Percentiles rank a stretch among this genome's conserved stretches.
Conservation (phyloP, 306 rosid species). For the Quercus robur region DNA sequence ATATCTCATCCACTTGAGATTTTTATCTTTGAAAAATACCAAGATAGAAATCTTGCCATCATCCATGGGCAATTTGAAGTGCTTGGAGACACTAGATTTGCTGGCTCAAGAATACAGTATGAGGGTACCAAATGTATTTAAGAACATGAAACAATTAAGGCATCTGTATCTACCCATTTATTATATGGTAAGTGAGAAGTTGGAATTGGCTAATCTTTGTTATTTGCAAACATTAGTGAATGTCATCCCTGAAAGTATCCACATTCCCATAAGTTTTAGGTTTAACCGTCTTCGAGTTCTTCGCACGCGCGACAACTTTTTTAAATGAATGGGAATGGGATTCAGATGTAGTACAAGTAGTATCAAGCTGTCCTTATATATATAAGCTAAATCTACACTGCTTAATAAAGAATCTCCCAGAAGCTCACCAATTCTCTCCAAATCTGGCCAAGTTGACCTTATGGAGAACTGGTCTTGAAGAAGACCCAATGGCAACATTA, state of each 20-base stretch:
- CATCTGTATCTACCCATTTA: neutral
- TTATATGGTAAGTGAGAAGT: neutral
- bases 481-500: neutral
- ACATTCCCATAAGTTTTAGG: neutral
- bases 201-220: neutral
- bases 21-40: no score
- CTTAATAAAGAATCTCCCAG: neutral
- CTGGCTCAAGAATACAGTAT: neutral
- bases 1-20: conserved; percentile 4
- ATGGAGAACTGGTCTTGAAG: neutral
- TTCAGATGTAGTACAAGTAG: neutral
- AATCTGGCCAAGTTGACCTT: conserved; percentile 16
- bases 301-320: no score
- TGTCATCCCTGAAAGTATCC: neutral
- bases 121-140: neutral
- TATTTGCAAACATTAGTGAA: neutral
- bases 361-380: neutral
- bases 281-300: neutral
- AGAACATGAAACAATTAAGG: neutral
- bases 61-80: neutral
- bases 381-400: neutral
- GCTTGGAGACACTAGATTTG: neutral
- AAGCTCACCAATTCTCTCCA: neutral
- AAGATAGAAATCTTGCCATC: neutral
- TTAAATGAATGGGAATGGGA: neutral